Conservation (phyloP, 441 rosid genomes). For the Capsella rubella region DNA sequence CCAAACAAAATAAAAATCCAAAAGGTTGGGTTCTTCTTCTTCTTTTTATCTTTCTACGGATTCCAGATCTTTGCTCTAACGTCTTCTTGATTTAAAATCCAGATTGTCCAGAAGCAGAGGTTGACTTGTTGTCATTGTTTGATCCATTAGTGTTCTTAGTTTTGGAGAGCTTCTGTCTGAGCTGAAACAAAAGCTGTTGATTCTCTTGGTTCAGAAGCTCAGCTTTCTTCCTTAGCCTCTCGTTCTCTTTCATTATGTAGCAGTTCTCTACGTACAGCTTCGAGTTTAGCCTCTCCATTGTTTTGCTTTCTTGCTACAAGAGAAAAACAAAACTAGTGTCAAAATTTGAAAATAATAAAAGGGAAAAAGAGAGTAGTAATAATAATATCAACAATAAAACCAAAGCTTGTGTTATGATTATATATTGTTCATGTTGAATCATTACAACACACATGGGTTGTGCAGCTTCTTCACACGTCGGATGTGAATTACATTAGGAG, state of each 20-base stretch:
- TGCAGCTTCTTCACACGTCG: conserved; percentile 50
- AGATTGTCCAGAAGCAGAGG: conserved; percentile 41
- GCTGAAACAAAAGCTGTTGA: conserved; percentile 81
- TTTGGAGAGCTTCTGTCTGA: conserved; percentile 74
- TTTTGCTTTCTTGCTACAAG: conserved; percentile 16
- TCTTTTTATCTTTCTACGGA: not conserved
- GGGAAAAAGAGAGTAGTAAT: conserved; percentile 33
- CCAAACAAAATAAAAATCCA: conserved; percentile 8
- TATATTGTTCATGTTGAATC: conserved; percentile 36
- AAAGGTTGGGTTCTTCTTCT: conserved; percentile 2
- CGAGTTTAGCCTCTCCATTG: conserved; percentile 90
- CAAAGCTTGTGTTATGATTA: conserved; percentile 42
- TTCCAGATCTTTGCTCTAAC: conserved; percentile 1
- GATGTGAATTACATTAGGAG: conserved; percentile 37
- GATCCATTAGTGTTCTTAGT: conserved; percentile 46
- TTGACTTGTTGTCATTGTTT: conserved; percentile 42
- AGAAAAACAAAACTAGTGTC: not conserved
- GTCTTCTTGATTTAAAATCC: conserved; percentile 5
- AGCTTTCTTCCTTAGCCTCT: conserved; percentile 93
- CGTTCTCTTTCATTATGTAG: conserved; percentile 91
- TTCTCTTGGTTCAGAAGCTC: conserved; percentile 93
- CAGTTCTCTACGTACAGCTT: conserved; percentile 80
- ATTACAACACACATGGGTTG: conserved; percentile 51
- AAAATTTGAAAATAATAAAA: not conserved
- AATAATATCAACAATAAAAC: conserved; percentile 31